Evolutionary conservation across 805 yeast species (phyloP).

Genomic region (Hanseniaspora mollemarum): DNA sequence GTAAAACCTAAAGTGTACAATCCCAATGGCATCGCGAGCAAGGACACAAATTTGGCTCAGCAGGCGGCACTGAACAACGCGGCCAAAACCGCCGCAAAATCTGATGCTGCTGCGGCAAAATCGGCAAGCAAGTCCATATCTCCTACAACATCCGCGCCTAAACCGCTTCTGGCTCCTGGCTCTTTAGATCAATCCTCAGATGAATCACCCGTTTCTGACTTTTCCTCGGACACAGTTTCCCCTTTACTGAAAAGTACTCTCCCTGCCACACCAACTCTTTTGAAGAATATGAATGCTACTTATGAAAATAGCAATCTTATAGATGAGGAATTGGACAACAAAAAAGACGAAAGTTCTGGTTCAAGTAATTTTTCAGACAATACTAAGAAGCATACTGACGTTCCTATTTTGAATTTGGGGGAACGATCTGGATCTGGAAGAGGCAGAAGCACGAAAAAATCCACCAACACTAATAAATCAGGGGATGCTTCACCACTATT

Average conservation of each 20-base stretch:
- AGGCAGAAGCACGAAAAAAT: conserved; percentile 4
- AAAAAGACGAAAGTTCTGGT: not conserved
- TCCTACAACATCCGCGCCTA: not conserved
- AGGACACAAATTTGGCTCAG: not conserved
- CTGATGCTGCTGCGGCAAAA: not conserved
- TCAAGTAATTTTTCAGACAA: no score
- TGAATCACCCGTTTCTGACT: not conserved
- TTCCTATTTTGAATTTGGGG: not conserved
- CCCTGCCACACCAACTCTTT: not conserved
- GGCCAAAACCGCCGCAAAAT: not conserved
- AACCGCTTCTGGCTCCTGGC: not conserved
- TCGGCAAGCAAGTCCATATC: not conserved
- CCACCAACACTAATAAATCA: not conserved
- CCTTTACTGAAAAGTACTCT: not conserved
- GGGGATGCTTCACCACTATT: conserved; percentile 6
- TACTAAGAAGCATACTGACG: not conserved
- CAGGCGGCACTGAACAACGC: not conserved
- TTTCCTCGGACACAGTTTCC: not conserved
- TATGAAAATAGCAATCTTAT: not conserved
- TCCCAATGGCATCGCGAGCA: not conserved
- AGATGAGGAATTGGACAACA: conserved; percentile 3
- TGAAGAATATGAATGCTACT: not conserved
- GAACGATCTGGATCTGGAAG: conserved; percentile 1
- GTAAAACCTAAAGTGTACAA: not conserved
- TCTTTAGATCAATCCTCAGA: not conserved